Evolutionary conservation across 331 rosid species (phyloP).

Genomic region (Acacia pycnantha): DNA sequence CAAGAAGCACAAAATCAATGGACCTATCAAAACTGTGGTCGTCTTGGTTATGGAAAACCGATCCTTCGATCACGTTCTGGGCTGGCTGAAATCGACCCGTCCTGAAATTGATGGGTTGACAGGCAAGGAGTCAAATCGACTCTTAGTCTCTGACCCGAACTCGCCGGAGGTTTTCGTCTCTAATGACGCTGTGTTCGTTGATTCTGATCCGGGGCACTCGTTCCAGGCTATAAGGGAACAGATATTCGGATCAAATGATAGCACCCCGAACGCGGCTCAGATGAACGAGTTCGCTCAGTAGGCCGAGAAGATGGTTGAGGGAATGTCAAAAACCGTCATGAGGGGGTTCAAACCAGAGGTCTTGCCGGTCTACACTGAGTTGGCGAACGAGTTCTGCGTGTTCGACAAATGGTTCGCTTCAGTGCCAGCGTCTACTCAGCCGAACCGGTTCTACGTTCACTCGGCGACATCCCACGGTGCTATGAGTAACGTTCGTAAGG

Average conservation of each 20-base stretch:
- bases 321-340: constrained; percentile 65
- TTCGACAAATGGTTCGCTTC: constrained; percentile 94
- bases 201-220: constrained; percentile 86
- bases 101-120: constrained; percentile 81
- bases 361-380: constrained; percentile 63
- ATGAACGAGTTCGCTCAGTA: constrained; percentile 96
- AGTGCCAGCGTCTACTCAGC: constrained; percentile 88
- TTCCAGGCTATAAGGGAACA: constrained; percentile 85
- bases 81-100: constrained; percentile 79
- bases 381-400: constrained; percentile 63
- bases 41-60: constrained; percentile 91
- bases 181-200: constrained; percentile 62
- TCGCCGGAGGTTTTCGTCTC: constrained; percentile 55
- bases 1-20: constrained; percentile 51
- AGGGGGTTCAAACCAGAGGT: constrained; percentile 76
- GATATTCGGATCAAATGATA: constrained; percentile 75
- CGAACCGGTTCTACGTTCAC: constrained; percentile 91
- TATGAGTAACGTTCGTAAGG: constrained; percentile 77
- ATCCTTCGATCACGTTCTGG: constrained; percentile 84
- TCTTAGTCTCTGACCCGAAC: constrained; percentile 36
- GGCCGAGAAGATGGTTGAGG: constrained; percentile 45
- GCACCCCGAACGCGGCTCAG: constrained; percentile 43
- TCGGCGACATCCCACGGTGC: constrained; percentile 97
- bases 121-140: constrained; percentile 67
- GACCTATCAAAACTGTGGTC: constrained; percentile 83